Evolutionary conservation across 2,329 filamentous ascomycete genomes (phyloP).

Genomic region (Diaporthe citri): DNA sequence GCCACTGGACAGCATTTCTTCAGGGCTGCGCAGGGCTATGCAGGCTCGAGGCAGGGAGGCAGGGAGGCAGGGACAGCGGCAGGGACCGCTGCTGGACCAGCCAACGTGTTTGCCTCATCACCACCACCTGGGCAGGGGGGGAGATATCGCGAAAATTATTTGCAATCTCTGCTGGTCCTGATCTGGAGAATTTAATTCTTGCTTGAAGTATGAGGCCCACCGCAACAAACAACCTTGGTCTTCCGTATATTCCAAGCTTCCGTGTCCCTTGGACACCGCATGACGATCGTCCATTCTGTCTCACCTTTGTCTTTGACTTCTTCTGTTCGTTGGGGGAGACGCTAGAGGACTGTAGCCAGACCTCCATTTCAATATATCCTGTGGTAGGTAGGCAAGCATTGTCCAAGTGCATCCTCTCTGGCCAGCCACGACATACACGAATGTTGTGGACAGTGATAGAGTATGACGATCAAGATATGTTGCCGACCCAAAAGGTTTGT

Average conservation of each 20-base stretch:
- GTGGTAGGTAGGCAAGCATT: neutral
- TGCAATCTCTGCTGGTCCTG: slow-evolving; percentile 12
- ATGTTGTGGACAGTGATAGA: no score
- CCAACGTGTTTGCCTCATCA: slow-evolving; percentile 16
- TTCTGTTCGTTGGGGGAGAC: neutral
- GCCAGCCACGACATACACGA: no score
- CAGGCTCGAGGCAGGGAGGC: no score
- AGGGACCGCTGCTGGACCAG: neutral
- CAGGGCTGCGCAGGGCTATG: neutral
- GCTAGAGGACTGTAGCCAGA: neutral
- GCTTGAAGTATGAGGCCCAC: neutral
- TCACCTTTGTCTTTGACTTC: neutral
- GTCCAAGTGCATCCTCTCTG: no score
- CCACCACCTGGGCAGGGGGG: slow-evolving; percentile 8
- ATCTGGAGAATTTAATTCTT: neutral
- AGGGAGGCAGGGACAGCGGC: neutral
- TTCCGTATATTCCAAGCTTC: neutral
- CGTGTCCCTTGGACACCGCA: neutral
- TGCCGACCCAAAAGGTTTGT: no score
- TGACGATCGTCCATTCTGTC: neutral
- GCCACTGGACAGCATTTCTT: slow-evolving; percentile 18
- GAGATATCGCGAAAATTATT: slow-evolving; percentile 30
- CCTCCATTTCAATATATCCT: neutral
- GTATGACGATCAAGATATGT: no score
- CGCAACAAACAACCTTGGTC: neutral